Conservation (phyloP, 2,329 filamentous ascomycete species). For the Fusarium chlamydosporum region DNA sequence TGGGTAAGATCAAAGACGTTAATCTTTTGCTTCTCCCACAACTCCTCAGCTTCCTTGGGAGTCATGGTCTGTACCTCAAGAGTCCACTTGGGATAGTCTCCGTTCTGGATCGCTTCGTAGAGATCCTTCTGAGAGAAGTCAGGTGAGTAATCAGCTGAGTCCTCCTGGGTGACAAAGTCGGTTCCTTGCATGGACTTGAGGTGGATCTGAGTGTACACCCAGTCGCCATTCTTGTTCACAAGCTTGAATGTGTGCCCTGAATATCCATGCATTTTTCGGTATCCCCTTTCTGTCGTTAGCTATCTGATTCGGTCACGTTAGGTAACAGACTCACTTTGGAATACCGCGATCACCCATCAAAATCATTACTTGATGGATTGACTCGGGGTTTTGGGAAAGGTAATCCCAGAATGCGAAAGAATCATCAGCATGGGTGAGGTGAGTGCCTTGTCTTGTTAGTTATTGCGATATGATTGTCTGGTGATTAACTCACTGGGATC, state of each 20-base stretch:
- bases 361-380: constrained; percentile 70
- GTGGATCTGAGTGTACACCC: constrained; percentile 35
- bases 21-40: constrained; percentile 44
- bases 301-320: fast-evolving
- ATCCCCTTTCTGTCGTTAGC: constrained; percentile 51
- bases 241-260: constrained; percentile 27
- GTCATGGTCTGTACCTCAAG: constrained; percentile 64
- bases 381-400: constrained; percentile 70
- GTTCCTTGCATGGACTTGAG: constrained; percentile 39
- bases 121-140: constrained; percentile 39
- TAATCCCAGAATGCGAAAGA: constrained; percentile 60
- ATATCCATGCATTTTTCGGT: constrained; percentile 54
- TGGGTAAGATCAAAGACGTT: constrained; percentile 77
- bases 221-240: constrained; percentile 4
- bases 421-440: constrained; percentile 63
- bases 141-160: constrained; percentile 13
- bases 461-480: fast-evolving
- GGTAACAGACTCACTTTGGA: constrained; percentile 54
- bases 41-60: constrained; percentile 40
- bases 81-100: constrained; percentile 67
- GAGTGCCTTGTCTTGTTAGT: constrained; percentile 58
- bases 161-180: constrained; percentile 37
- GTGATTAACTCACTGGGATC: constrained; percentile 61
- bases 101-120: constrained; percentile 31
- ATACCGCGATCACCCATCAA: constrained; percentile 71